These are phyloP conservation scores for Blepharisma stoltei DNA, from an alignment of 73 alveolate species.

Conservation along the genomic window DNA sequence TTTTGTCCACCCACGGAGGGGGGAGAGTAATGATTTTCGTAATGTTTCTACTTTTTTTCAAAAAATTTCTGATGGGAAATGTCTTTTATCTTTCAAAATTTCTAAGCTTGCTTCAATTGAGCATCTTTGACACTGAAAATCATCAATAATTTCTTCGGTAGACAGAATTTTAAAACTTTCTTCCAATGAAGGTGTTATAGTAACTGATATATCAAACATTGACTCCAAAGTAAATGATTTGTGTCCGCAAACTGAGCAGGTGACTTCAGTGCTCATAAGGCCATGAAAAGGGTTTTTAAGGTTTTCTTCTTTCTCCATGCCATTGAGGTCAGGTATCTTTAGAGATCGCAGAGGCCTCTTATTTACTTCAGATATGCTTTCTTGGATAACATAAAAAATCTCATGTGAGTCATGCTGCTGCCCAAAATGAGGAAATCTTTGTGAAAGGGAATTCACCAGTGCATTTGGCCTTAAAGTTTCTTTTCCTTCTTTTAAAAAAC, in stretches of 20 bases:
- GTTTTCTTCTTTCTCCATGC: too few relatives aligned
- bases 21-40: neutral
- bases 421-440: constrained; percentile 3
- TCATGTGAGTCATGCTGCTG: constrained; percentile 25
- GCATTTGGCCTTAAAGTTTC: neutral
- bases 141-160: neutral
- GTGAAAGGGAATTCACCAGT: neutral
- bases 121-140: constrained; percentile 11
- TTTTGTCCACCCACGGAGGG: too few relatives aligned
- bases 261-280: constrained; percentile 23
- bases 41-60: neutral
- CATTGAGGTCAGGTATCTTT: too few relatives aligned
- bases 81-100: neutral
- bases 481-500: neutral
- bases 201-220: constrained; percentile 4
- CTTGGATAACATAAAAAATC: constrained; percentile 16
- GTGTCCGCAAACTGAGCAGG: neutral
- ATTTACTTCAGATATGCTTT: neutral
- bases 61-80: neutral
- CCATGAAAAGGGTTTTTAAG: constrained; percentile 5
- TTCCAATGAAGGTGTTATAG: neutral
- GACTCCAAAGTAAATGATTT: neutral
- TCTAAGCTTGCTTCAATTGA: neutral
- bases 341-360: neutral
- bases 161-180: neutral